Percentiles rank a stretch among this genome's conserved stretches.
These are phyloP conservation scores for Lomentospora prolificans DNA, from an alignment of 2,329 filamentous ascomycete species.

Conservation along the genomic window DNA sequence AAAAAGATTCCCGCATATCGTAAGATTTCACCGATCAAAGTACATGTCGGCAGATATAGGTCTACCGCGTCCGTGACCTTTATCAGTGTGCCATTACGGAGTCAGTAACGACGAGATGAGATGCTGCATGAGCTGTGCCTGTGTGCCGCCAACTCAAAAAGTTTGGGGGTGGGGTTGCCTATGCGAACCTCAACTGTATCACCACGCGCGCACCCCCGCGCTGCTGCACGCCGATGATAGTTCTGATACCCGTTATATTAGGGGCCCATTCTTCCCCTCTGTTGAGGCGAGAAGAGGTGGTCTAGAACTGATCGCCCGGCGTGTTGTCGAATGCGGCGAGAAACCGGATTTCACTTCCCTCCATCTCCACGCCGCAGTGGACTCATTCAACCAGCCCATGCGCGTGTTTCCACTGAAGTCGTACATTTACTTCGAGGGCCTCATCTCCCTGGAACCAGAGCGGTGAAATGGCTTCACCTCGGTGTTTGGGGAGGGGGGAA, in stretches of 20 bases:
- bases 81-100: not conserved
- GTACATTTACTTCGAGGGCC: too few relatives aligned
- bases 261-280: not conserved
- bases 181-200: not conserved
- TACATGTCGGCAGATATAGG: not conserved
- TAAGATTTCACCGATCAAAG: not conserved
- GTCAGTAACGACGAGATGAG: not conserved
- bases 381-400: too few relatives aligned
- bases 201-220: not conserved
- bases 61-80: too few relatives aligned
- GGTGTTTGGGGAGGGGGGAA: too few relatives aligned
- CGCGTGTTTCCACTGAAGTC: too few relatives aligned
- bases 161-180: not conserved
- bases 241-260: not conserved
- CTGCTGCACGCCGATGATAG: not conserved
- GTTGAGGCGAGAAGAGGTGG: too few relatives aligned
- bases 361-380: too few relatives aligned
- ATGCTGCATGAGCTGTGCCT: not conserved
- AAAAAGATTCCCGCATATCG: not conserved
- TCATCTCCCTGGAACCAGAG: too few relatives aligned
- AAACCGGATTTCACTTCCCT: too few relatives aligned
- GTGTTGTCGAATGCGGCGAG: too few relatives aligned
- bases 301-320: too few relatives aligned
- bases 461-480: too few relatives aligned
- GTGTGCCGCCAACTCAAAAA: not conserved